Base-by-base conservation (phyloP, 768 basidiomycete genomes). In the Pleurotus cornucopiae region DNA sequence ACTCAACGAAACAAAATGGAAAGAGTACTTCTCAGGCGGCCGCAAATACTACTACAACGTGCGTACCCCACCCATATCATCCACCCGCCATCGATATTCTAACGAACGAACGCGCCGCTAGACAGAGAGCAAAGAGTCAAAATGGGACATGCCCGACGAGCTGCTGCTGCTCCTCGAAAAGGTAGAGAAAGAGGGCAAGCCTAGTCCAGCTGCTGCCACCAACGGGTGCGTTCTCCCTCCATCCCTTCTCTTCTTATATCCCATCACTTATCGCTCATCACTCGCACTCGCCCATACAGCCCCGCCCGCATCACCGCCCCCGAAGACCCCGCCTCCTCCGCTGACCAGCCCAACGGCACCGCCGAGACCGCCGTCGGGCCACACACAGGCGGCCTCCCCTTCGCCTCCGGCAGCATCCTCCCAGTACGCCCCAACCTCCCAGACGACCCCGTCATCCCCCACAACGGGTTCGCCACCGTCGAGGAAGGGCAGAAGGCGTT, bases 61-160 rank as follows among this genome's bases (percentile, higher is more conserved):
- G 14, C 12, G 11, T 38, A 13, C 34, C 45, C 30, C 25, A 9
- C 7, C 18, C 18, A 18, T 18, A 18, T 18, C 18, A 18, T 18
- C 18, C 18, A 34, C 7, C 30, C 30, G 7, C 3, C 6, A 11
- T 34, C 30, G 30, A 34, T 11, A 34, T 34, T 2, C 30, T 34
- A 11, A 34, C 30, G 11, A 34, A 34, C 30, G 11, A 7, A 34
- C 30, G 30, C 30, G 4, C 7, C 20, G 9, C 20, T 64, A 97
- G 87, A 88, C 85, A 30, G 86, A 89, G 41, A 82, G 86, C 26
- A 96, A 94, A 63, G 91, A 96, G 71, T 96, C 94, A 2, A 93
- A 95, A 75, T 98, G 97, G 97, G 93, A 96, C 57, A 89, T 96
- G 85, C 97, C 97, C 7, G 87, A 93, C 54, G 95, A 98, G 64